Base-by-base conservation (phyloP, 345 rosid species). In the Kandelia obovata region DNA sequence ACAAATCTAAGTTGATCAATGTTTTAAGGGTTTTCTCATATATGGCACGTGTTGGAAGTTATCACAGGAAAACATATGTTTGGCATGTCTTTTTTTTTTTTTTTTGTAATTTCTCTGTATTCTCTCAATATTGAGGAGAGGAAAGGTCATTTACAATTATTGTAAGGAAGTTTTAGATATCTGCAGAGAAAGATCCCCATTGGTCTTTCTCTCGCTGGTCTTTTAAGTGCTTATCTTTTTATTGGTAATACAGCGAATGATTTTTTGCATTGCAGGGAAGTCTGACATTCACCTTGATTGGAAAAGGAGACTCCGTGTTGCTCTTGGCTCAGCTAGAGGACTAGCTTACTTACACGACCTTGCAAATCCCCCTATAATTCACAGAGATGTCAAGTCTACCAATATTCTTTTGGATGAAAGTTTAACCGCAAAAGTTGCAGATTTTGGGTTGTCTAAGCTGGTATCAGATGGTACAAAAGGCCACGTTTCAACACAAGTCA, bases 401-500 rank as follows among this genome's bases (percentile, higher is more conserved):
- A 95, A 95, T 76, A 92, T 95, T 73, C 84, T 95, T 61, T 51
- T 95, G 73, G 99, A 95, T 71, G 96, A 88, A 66, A 87, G 83
- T 49, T 84, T 92, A 71, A 87, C 86, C 0, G 96, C 97, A 21
- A 95, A 92, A 65, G 97, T 95, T 64, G 96, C 99, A 51, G 99
- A 95, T 77, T 95, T 95, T 71, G 99, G 99, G 43, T 75, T 95
- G 81, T 95, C 96, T 4, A 95, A 95, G 81, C 87, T 90, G 16
- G 96, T 95, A 67, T 88, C 93, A 2, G 97, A 95, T 82, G 78
- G 92, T 73, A 73, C 94, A 53, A 95, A 92, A 72, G 99, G 97
- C 49, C 99, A 95, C 73, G 97, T 95, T 64, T 95, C 99, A 39
- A 95, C 99, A 61, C 99, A 92, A 88, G 99, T 95, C 61, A 95